Evolutionary conservation across 495 filamentous ascomycete species (phyloP).

Genomic region (Annulohypoxylon moriforme): DNA sequence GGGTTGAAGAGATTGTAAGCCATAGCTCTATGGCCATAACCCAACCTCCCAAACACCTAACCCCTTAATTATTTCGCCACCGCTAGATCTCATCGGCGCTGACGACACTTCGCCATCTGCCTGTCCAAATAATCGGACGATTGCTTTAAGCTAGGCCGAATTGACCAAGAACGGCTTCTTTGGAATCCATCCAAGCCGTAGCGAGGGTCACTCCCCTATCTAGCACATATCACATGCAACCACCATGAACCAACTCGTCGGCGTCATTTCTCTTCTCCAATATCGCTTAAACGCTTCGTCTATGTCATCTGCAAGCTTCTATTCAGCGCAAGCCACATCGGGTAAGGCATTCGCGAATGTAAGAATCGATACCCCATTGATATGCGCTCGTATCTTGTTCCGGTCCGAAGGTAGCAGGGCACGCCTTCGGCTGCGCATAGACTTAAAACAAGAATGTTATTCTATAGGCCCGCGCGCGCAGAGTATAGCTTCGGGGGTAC

Average conservation of each 20-base stretch:
- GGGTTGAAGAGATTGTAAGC: neutral
- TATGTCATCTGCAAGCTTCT: constrained; percentile 1
- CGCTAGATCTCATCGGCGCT: neutral
- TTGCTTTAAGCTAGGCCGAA: neutral
- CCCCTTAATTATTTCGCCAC: neutral
- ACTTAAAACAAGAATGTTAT: constrained; percentile 3
- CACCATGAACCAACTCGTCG: neutral
- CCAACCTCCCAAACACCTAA: neutral
- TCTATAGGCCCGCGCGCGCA: neutral
- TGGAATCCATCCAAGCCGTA: neutral
- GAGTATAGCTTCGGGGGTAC: neutral
- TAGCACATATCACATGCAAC: constrained; percentile 4
- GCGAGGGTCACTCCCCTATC: neutral
- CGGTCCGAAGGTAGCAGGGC: constrained; percentile 21
- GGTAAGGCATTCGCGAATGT: neutral
- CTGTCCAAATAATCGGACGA: neutral
- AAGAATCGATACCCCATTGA: neutral
- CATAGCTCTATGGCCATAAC: neutral
- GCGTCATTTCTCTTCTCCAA: neutral
- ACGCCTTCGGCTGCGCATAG: constrained; percentile 12
- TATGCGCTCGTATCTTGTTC: constrained; percentile 2
- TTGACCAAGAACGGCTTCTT: neutral
- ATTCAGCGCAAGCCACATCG: neutral
- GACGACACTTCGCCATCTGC: neutral
- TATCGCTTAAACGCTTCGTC: neutral